Evolutionary conservation across 225 moss, liverwort and hornwort species (phyloP).

Genomic region (Pleurozium schreberi): DNA sequence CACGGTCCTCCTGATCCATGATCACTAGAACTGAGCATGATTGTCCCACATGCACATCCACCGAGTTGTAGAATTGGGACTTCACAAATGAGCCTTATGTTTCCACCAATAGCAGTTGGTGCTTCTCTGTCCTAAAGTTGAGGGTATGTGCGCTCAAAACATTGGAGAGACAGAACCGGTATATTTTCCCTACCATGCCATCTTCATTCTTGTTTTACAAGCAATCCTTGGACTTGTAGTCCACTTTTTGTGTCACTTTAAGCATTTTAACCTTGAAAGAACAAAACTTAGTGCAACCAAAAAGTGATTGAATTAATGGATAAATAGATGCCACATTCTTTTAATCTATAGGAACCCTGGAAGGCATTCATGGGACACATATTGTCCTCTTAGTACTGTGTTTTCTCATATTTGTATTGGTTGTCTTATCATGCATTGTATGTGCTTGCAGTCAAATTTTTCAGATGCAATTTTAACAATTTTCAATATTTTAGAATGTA

Average conservation of each 20-base stretch:
- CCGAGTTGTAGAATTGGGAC: not conserved
- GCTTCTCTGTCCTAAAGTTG: slow-evolving; percentile 6
- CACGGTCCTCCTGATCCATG: not conserved
- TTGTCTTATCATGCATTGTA: not conserved
- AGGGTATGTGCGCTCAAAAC: not conserved
- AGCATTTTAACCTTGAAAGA: not conserved
- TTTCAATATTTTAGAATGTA: not conserved
- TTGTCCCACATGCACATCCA: slow-evolving; percentile 15
- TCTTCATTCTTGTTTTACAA: not conserved
- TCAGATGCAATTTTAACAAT: not conserved
- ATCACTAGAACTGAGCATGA: not conserved
- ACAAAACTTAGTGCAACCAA: too few relatives aligned
- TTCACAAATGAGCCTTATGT: slow-evolving; percentile 1
- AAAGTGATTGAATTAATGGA: too few relatives aligned
- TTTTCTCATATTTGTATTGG: too few relatives aligned
- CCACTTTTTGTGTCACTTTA: too few relatives aligned
- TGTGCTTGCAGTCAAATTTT: not conserved
- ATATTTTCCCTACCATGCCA: not conserved
- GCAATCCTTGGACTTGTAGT: not conserved
- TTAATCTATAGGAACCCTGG: not conserved
- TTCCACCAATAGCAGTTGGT: not conserved
- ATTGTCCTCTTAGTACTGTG: not conserved
- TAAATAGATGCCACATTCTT: not conserved
- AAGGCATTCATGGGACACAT: not conserved
- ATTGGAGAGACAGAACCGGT: not conserved